Evolutionary conservation across 495 filamentous ascomycete species (phyloP).

Genomic region (Achaetomiella virescens): DNA sequence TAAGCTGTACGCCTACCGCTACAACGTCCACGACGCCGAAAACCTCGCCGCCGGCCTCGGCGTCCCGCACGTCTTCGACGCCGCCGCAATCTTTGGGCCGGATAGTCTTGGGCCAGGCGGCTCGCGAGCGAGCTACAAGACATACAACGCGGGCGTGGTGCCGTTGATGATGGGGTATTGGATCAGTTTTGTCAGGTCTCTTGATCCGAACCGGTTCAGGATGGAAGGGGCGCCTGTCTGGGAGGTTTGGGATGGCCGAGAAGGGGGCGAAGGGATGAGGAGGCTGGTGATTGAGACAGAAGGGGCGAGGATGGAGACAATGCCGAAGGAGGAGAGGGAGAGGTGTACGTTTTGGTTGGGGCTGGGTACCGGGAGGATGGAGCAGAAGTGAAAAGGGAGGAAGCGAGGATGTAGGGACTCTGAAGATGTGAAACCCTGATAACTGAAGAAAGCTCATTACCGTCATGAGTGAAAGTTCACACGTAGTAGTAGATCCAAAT

Average conservation of each 20-base stretch:
- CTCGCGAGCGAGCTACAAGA: slow-evolving; percentile 27
- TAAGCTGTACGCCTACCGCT: slow-evolving; percentile 20
- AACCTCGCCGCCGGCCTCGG: slow-evolving; percentile 15
- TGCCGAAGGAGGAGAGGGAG: slow-evolving; percentile 22
- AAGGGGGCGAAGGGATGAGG: background rate
- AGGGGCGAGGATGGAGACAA: slow-evolving; percentile 31
- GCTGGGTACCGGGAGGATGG: slow-evolving; percentile 32
- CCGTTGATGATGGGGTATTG: slow-evolving; percentile 37
- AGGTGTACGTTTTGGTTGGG: slow-evolving; percentile 29
- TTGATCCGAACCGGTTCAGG: slow-evolving; percentile 32
- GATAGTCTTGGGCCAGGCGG: slow-evolving; percentile 22
- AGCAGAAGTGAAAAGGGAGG: slow-evolving; percentile 22
- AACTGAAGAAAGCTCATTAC: too few species aligned
- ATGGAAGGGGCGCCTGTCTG: slow-evolving; percentile 25
- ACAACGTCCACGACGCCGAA: slow-evolving; percentile 22
- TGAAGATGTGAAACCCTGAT: too few species aligned
- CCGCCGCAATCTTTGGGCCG: slow-evolving; percentile 40
- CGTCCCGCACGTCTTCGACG: slow-evolving; percentile 30
- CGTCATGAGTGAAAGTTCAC: too few species aligned
- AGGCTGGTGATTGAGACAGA: slow-evolving; percentile 30
- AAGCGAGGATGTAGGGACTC: background rate
- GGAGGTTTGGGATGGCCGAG: slow-evolving; percentile 28
- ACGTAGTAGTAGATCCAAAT: too few species aligned
- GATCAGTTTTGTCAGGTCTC: slow-evolving; percentile 34
- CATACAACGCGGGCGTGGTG: slow-evolving; percentile 32